phyloP scores from a whole-genome alignment of 176 grass and related monocot genomes.

The Bonia amplexicaulis region DNA sequence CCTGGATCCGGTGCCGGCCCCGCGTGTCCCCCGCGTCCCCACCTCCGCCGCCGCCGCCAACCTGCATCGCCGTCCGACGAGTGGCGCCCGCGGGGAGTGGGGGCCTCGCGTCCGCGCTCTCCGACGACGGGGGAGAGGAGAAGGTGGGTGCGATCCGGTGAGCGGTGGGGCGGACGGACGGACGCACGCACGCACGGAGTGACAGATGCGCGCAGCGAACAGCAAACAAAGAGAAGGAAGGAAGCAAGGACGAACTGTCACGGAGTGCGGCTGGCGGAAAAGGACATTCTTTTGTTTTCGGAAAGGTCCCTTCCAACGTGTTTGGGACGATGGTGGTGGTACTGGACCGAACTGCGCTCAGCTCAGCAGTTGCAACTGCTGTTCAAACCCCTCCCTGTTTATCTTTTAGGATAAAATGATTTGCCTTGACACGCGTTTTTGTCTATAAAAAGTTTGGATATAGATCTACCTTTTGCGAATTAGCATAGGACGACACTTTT shows the following conservation, averaged over 20 bases:
- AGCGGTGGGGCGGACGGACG: background rate
- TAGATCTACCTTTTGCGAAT: no score
- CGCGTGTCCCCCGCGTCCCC: conserved; percentile 29
- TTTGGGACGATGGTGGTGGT: no score
- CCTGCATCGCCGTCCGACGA: conserved; percentile 37
- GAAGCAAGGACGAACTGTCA: background rate
- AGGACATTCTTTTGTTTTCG: conserved; percentile 8
- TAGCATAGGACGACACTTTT: no score
- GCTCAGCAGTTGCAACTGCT: no score
- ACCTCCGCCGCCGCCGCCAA: background rate
- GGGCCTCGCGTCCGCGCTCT: background rate
- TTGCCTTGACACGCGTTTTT: no score
- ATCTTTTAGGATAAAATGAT: no score
- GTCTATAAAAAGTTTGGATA: no score
- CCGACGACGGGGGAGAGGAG: background rate
- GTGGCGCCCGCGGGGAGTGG: background rate
- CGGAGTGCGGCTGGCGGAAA: conserved; percentile 33
- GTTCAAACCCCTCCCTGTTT: no score
- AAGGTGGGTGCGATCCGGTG: background rate
- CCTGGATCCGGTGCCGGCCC: conserved; percentile 62
- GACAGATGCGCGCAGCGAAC: conserved; percentile 1
- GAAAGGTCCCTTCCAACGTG: background rate
- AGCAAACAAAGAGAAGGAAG: background rate
- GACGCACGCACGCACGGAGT: background rate
- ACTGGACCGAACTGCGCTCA: no score